Base-by-base conservation (phyloP, 2,329 filamentous ascomycete species). In the Diplocarpon mali region DNA sequence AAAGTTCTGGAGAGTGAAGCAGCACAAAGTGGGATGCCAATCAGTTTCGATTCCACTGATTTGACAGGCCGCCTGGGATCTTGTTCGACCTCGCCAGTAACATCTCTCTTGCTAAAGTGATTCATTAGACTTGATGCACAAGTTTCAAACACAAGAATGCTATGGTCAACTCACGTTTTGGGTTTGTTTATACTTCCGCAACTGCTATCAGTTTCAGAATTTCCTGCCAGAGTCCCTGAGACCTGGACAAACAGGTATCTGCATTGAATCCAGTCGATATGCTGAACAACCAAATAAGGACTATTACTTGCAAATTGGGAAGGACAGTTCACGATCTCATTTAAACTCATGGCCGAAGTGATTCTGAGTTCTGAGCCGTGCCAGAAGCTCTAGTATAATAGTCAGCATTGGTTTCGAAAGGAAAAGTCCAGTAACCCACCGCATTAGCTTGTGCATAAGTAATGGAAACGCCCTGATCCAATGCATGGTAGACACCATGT, bases 251-350 rank as follows among this genome's bases (percentile, higher is more conserved):
- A 85, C 1, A 95, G 70, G 62, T 93, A 95, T 35, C 88, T 76
- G 20, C 86, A 88, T 58, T 93, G 87, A 47, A 94, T 88, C 89
- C 89, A 95, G 57, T 93, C 82, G 9, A 83, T 66, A 36, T 87
- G 69, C 20, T 74, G 61, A 1, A 95, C 78, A 8, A 95, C 89
- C 38, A 85, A 78, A 64, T 80, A 77, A 0, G 81, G 81, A 0
- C 0, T 51, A 0, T 8, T 55, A 49, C 67, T 72, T 5, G 71
- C 62, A 56, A 85, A 95, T 36, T 80, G 57, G 0, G 61, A 40
- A 0, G 86, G 79, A 0, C 71, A 69, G 58, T 95, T 95, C 57
- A 94, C 78, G 36, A 95, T 78, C 60, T 95, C 89, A 56, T 89
- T 92, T 37, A 95, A 66, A 28, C 85, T 84, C 36, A 95, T 65